Evolutionary conservation across 306 rosid species (phyloP), one percentile per base, ranked within the genome.

Genomic region (Medicago lupulina): DNA sequence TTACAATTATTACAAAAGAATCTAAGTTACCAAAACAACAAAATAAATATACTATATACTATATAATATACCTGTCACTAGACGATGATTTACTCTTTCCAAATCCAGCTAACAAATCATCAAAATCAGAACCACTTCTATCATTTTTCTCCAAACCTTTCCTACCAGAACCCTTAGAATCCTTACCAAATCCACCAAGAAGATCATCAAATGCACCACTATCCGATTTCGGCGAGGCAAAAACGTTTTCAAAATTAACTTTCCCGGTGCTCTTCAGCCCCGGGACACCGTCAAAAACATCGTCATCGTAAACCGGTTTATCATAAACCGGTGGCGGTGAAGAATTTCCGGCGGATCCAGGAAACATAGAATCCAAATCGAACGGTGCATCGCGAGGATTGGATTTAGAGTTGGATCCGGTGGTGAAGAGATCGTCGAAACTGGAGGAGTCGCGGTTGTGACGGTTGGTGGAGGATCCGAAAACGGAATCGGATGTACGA

Each of bases 51-150:
- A 92, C 97, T 96, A 66, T 39, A 39, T 39, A 39, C 7, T 2
- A 6, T 4, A 34, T 0, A 34, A 74, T 49, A 71, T 90, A 96
- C 99, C 98, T 92, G 55, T 80, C 89, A 75, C 79, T 78, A 60
- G 86, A 79, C 34, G 88, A 43, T 15, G 67, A 9, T 59, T 59
- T 87, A 65, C 86, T 72, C 46, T 82, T 80, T 71, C 97, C 92
- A 60, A 92, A 92, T 44, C 97, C 99, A 67, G 96, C 91, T 36
- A 94, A 23, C 81, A 94, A 89, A 84, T 92, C 99, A 82, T 85
- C 93, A 17, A 92, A 90, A 67, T 68, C 87, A 2, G 90, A 65
- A 70, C 31, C 82, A 64, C 83, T 82, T 80, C 75, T 87, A 64
- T 67, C 91, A 44, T 83, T 76, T 76, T 82, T 89, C 76, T 81